phyloP scores from a whole-genome alignment of 139 green algal genomes.

The Chlorella vulgaris region DNA sequence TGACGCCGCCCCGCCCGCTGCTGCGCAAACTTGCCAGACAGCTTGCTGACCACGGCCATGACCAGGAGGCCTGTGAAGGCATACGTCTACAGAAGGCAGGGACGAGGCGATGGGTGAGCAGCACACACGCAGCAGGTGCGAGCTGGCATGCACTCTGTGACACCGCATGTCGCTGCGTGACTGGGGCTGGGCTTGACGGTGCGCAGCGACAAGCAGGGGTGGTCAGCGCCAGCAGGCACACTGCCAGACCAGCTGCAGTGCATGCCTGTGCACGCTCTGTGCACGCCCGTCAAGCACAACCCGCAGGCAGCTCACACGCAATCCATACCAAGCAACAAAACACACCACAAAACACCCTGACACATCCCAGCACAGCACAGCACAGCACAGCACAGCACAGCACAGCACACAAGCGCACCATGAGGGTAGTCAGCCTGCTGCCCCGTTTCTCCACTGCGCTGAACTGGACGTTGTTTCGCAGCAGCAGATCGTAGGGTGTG shows the following conservation, averaged over 20 bases:
- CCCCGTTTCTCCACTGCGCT: constrained; percentile 64
- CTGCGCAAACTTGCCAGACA: constrained; percentile 68
- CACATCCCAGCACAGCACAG: no score
- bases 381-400: neutral
- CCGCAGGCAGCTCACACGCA: neutral
- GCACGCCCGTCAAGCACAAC: no score
- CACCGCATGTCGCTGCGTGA: no score
- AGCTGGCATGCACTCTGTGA: neutral
- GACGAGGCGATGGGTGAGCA: neutral
- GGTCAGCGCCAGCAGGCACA: no score
- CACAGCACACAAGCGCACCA: constrained; percentile 51
- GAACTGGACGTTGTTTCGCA: constrained; percentile 73
- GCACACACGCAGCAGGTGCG: neutral
- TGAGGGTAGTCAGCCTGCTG: constrained; percentile 60
- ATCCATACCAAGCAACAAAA: neutral
- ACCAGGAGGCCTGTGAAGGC: constrained; percentile 66
- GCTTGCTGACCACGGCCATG: constrained; percentile 66
- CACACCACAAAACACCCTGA: neutral
- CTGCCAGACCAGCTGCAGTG: no score
- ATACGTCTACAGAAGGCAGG: constrained; percentile 61
- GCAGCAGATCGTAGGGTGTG: constrained; percentile 73
- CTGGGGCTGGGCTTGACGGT: no score
- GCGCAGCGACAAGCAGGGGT: no score
- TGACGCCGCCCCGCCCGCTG: constrained; percentile 45
- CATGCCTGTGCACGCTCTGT: no score